Conservation (phyloP, 176 grass and related monocot genomes). For the Oryza australiensis region DNA sequence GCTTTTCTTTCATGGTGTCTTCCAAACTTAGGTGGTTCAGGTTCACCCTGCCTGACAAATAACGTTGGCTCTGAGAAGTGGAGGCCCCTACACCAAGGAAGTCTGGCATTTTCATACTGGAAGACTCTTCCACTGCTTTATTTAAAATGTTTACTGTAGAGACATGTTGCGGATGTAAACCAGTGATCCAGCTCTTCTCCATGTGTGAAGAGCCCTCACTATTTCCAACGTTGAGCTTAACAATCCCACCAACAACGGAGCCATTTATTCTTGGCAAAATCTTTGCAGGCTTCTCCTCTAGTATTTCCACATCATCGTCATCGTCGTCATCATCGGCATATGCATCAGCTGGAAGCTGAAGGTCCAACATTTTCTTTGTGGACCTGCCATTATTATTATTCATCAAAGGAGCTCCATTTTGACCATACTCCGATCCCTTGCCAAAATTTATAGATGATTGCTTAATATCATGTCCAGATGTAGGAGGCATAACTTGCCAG, state of each 20-base stretch:
- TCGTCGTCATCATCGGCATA: constrained; percentile 39
- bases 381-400: constrained; percentile 7
- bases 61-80: constrained; percentile 26
- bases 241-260: constrained; percentile 31
- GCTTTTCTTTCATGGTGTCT: constrained; percentile 28
- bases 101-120: constrained; percentile 33
- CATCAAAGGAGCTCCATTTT: constrained; percentile 34
- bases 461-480: constrained; percentile 24
- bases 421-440: constrained; percentile 37
- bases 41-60: constrained; percentile 36
- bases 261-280: constrained; percentile 7
- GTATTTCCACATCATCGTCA: constrained; percentile 37
- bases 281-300: constrained; percentile 35
- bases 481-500: constrained; percentile 10
- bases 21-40: constrained; percentile 35
- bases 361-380: constrained; percentile 45
- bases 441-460: constrained; percentile 28
- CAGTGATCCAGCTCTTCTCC: constrained; percentile 36
- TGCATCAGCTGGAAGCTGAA: constrained; percentile 49
- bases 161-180: constrained; percentile 21
- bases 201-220: constrained; percentile 2
- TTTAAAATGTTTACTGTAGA: constrained; percentile 33
- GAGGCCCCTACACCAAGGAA: constrained; percentile 30
- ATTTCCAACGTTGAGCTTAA: constrained; percentile 27
- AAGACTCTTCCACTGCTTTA: constrained; percentile 35